phyloP scores from a whole-genome alignment of 148 eudicot genomes.

The Rhododendron williamsianum region DNA sequence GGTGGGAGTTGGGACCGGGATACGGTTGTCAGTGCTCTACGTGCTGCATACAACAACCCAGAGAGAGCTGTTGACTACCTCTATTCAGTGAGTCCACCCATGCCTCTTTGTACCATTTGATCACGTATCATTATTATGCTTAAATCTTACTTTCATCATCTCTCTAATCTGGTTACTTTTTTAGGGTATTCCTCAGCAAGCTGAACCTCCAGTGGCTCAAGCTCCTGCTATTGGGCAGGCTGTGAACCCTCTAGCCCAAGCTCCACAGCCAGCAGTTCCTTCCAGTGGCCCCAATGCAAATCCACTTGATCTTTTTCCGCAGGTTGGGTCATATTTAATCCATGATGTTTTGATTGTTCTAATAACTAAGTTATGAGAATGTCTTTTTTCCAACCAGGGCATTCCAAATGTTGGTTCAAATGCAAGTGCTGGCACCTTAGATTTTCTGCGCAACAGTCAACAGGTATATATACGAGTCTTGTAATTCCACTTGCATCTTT shows the following conservation, averaged over 20 bases:
- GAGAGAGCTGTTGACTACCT: conserved; percentile 92
- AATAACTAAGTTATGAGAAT: not conserved
- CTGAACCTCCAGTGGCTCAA: conserved; percentile 61
- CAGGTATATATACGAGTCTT: conserved; percentile 39
- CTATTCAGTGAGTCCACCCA: conserved; percentile 56
- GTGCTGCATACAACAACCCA: conserved; percentile 89
- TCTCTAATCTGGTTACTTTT: not conserved
- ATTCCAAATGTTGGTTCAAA: conserved; percentile 76
- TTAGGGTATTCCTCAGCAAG: conserved; percentile 82
- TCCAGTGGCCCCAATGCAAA: conserved; percentile 74
- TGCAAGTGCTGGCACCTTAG: conserved; percentile 65
- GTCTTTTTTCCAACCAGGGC: conserved; percentile 37
- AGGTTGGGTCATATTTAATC: conserved; percentile 32
- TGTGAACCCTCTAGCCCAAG: conserved; percentile 43
- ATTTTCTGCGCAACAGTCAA: conserved; percentile 78
- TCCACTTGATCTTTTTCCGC: conserved; percentile 86
- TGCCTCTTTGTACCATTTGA: not conserved
- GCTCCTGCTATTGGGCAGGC: conserved; percentile 43
- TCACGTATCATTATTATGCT: not conserved
- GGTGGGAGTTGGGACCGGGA: conserved; percentile 94
- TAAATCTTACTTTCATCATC: not conserved
- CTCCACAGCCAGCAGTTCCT: conserved; percentile 55
- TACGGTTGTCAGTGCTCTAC: conserved; percentile 72
- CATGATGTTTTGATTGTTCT: not conserved
- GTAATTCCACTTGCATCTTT: not conserved